Evolutionary conservation across 1,284 basidiomycete species (phyloP), one percentile per base, ranked within the genome.

Genomic region (Sanghuangporus sanghuang): DNA sequence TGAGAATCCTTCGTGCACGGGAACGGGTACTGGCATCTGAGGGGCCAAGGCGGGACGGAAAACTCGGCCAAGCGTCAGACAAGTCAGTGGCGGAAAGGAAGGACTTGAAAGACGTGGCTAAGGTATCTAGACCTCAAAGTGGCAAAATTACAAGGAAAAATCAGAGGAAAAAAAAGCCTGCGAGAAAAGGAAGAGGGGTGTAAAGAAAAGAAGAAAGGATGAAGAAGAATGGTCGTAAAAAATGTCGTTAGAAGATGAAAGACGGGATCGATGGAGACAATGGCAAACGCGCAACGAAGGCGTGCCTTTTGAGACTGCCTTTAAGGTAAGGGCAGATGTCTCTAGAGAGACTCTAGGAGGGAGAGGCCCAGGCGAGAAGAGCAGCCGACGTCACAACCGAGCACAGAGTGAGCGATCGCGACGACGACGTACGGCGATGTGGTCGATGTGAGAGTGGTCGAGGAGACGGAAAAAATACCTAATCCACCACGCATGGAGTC

Each of bases 231-330:
- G 72, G 77, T 79, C 77, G 84, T 87, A 78, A 79, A 74, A 71
- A 71, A 75, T 64, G 74, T 79, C 77, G 77, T 78, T 77, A 54
- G 39, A 54, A 35, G 53, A 23, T 32, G 53, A 74, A 66, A 65
- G 66, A 64, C 67, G 62, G 67, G 69, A 68, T 52, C 57, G 64
- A 67, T 72, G 70, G 71, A 73, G 74, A 67, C 70, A 71, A 74
- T 87, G 89, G 89, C 89, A 79, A 80, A 92, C 89, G 89, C 90
- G 81, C 89, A 92, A 80, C 86, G 81, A 92, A 92, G 89, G 90
- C 89, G 89, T 92, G 89, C 90, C 89, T 90, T 91, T 91, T 91
- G 68, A 50, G 44, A 62, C n/a, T 42, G 39, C 59, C 53, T 63
- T 40, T 52, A 60, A 65, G 62, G 32, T 38, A 42, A 52, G 54